Evolutionary conservation across 179 eudicot species (phyloP).

Genomic region (Spergularia azorica): DNA sequence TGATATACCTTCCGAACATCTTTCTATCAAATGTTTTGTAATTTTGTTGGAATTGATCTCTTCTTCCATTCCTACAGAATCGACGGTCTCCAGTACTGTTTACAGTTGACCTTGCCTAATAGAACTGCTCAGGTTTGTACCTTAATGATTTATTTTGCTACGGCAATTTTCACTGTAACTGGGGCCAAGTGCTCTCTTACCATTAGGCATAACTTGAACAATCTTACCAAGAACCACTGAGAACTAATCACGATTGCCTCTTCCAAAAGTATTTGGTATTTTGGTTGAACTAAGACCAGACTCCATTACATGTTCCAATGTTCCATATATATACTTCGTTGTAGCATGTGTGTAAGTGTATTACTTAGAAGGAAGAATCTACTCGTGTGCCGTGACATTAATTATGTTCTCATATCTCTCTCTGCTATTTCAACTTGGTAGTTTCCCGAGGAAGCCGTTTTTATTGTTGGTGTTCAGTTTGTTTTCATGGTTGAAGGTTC

Average conservation of each 20-base stretch:
- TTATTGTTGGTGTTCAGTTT: no score
- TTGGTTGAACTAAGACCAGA: neutral
- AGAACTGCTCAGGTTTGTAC: slow-evolving; percentile 90
- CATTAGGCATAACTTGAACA: neutral
- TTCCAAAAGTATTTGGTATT: neutral
- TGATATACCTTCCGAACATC: neutral
- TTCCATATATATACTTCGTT: neutral
- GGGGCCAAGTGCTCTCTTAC: slow-evolving; percentile 1
- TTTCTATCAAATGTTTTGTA: slow-evolving; percentile 3
- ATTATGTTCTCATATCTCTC: neutral
- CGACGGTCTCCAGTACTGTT: slow-evolving; percentile 68
- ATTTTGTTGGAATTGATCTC: slow-evolving; percentile 3
- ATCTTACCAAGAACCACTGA: neutral
- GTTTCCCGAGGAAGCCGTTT: no score
- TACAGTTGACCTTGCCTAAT: slow-evolving; percentile 74
- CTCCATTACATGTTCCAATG: neutral
- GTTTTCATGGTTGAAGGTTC: no score
- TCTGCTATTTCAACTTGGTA: neutral
- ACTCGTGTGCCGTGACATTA: neutral
- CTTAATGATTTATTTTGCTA: neutral
- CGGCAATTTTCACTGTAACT: neutral
- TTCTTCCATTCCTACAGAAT: slow-evolving; percentile 40
- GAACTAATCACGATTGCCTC: neutral
- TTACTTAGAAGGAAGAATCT: neutral
- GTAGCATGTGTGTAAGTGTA: no score